phyloP scores from a whole-genome alignment of 805 yeast genomes.

The Danielia reshetovae region DNA sequence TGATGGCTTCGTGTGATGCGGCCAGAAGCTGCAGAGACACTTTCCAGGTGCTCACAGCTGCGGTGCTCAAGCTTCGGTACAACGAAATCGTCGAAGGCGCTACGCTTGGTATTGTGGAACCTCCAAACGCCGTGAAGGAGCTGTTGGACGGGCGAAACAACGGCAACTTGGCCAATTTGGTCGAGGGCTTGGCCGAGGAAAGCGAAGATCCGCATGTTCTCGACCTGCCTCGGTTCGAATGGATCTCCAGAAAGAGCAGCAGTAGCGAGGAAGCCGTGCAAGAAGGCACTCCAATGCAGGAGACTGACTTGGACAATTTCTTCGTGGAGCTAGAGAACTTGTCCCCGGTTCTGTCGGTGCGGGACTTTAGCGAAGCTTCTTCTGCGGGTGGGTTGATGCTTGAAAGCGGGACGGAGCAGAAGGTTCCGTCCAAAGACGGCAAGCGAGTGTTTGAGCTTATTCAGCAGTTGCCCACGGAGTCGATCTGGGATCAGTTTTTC shows the following conservation, averaged over 20 bases:
- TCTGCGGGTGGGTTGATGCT: neutral
- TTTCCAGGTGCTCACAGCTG: constrained; percentile 68
- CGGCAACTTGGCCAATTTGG: constrained; percentile 36
- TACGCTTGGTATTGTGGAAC: neutral
- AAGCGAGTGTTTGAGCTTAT: constrained; percentile 56
- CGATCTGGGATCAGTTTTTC: constrained; percentile 68
- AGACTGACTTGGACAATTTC: constrained; percentile 34
- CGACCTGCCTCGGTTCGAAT: constrained; percentile 6
- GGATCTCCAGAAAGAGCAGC: constrained; percentile 5
- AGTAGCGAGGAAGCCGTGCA: neutral
- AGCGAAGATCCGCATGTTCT: neutral
- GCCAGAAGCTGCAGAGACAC: constrained; percentile 69
- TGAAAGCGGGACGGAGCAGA: neutral
- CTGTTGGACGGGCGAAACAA: constrained; percentile 19
- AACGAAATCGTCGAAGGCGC: constrained; percentile 27
- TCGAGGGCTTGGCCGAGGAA: constrained; percentile 23
- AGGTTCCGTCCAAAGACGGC: constrained; percentile 37
- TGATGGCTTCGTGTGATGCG: constrained; percentile 72
- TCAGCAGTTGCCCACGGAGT: constrained; percentile 58
- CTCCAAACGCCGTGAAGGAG: neutral
- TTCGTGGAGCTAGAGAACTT: constrained; percentile 44
- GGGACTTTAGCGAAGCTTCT: constrained; percentile 1
- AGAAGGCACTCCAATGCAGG: neutral
- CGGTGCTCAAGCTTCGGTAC: constrained; percentile 58
- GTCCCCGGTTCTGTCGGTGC: constrained; percentile 13